These are phyloP conservation scores for Fusarium austroafricanum DNA, from an alignment of 2,329 filamentous ascomycete genomes.

Conservation along the genomic window DNA sequence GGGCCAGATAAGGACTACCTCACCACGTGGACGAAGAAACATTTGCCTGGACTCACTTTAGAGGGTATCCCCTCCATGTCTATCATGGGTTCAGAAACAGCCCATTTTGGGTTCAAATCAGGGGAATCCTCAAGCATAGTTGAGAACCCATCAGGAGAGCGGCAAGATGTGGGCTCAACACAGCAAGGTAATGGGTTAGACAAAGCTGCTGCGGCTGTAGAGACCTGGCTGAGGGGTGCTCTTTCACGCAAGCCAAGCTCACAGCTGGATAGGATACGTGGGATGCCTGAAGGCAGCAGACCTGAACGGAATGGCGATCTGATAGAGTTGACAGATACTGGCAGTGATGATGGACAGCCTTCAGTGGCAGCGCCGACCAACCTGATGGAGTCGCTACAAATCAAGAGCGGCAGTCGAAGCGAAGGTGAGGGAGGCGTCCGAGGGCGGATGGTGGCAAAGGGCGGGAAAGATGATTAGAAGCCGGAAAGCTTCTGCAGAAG, in stretches of 20 bases:
- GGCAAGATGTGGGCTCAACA: constrained; percentile 56
- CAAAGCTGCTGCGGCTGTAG: constrained; percentile 86
- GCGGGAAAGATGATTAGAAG: constrained; percentile 39
- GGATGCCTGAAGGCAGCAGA: constrained; percentile 54
- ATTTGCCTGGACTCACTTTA: constrained; percentile 81
- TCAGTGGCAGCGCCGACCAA: constrained; percentile 40
- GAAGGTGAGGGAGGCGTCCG: constrained; percentile 54
- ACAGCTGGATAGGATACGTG: constrained; percentile 57
- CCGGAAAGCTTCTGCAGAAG: not conserved
- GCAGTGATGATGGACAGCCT: constrained; percentile 64
- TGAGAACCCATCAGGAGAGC: constrained; percentile 63
- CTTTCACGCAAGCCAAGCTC: constrained; percentile 71
- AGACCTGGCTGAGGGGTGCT: constrained; percentile 89
- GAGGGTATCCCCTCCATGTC: constrained; percentile 76
- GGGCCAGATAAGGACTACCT: constrained; percentile 87
- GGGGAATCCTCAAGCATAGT: constrained; percentile 57
- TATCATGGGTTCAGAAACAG: constrained; percentile 70
- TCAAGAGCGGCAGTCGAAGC: constrained; percentile 52
- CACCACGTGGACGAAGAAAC: constrained; percentile 85
- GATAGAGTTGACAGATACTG: constrained; percentile 76
- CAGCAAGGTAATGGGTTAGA: constrained; percentile 72
- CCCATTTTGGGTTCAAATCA: constrained; percentile 65
- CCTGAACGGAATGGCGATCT: constrained; percentile 65
- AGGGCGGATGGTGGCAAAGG: constrained; percentile 55
- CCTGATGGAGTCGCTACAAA: constrained; percentile 48